Evolutionary conservation across 371 early-diverging fungal genomes (phyloP).

Genomic region (Catenaria anguillulae): DNA sequence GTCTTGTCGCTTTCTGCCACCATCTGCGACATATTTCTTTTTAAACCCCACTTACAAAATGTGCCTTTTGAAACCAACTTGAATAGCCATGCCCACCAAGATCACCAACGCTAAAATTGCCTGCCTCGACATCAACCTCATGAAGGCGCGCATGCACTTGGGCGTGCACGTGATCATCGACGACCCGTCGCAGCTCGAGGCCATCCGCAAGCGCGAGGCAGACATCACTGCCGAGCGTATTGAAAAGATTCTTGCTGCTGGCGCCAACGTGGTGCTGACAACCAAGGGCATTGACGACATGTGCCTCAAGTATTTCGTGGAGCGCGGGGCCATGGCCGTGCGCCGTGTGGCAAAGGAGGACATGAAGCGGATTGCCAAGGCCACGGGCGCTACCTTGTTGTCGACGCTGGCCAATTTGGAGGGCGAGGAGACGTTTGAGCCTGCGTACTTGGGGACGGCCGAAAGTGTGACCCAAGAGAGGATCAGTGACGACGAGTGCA

Average conservation of each 20-base stretch:
- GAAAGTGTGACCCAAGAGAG: conserved; percentile 94
- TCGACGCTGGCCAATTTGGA: conserved; percentile 95
- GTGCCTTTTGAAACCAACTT: too few species aligned
- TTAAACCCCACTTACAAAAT: too few species aligned
- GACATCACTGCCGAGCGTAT: conserved; percentile 94
- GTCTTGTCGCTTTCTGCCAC: conserved; percentile 7
- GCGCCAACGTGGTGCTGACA: conserved; percentile 97
- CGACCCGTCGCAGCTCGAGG: conserved; percentile 96
- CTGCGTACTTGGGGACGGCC: conserved; percentile 80
- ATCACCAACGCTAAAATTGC: conserved; percentile 90
- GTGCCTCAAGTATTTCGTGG: conserved; percentile 94
- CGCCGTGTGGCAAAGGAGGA: conserved; percentile 97
- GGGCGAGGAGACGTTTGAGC: conserved; percentile 93
- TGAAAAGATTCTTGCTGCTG: conserved; percentile 86
- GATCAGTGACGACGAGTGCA: conserved; percentile 96
- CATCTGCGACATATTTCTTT: too few species aligned
- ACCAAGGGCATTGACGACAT: conserved; percentile 99
- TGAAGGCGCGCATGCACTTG: conserved; percentile 97
- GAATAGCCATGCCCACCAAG: conserved; percentile 64
- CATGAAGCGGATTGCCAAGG: conserved; percentile 92
- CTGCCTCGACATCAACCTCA: conserved; percentile 98
- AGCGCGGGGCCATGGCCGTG: conserved; percentile 89
- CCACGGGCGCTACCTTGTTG: conserved; percentile 90
- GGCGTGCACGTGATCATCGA: conserved; percentile 97
- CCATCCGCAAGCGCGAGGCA: conserved; percentile 88